Evolutionary conservation across 768 basidiomycete species (phyloP), one percentile per base, ranked within the genome.

Genomic region (Suillus variegatus): DNA sequence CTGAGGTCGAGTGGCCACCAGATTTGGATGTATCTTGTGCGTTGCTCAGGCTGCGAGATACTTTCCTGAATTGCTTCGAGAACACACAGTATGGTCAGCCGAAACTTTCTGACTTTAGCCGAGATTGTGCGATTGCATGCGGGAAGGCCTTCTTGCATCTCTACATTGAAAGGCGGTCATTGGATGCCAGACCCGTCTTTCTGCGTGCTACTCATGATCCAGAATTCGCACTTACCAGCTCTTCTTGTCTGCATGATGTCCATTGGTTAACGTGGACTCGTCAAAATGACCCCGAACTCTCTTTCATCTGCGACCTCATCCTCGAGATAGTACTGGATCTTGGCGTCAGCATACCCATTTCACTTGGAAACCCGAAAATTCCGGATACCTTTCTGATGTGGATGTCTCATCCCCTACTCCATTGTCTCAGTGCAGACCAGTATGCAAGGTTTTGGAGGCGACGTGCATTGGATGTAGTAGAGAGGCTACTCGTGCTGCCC

Each of bases 1-100:
- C 68, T 16, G 68, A 70, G n/a, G 65, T 70, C n/a, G 61, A 60
- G 28, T 70, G 69, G 69, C 65, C 63, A 18, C 46, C 56, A 18
- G 40, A 61, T 57, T 60, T 69, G 18, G 69, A 70, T 41, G 60
- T 64, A 7, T 70, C 62, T 28, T 25, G 49, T 25, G 52, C 56
- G 25, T 63, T 65, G 41, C 52, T 63, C 18, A 65, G 65, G 52
- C 41, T 65, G 25, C 62, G 64, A 32, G 64, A 64, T n/a, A 55
- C 65, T n/a, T 66, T 66, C 41, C 22, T 57, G 6, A 25, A 54
- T 55, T 64, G 64, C 40, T 54, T 66, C 36, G 64, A 52, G 40
- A 56, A 64, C 28, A 38, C 62, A 22, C 28, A 65, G 13, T 46
- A 52, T 55, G 63, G 63, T 20, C 51, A 55, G 28, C 62, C 35